Evolutionary conservation across 202 grass and related monocot species (phyloP).

Genomic region (Dendrocalamus latiflorus): DNA sequence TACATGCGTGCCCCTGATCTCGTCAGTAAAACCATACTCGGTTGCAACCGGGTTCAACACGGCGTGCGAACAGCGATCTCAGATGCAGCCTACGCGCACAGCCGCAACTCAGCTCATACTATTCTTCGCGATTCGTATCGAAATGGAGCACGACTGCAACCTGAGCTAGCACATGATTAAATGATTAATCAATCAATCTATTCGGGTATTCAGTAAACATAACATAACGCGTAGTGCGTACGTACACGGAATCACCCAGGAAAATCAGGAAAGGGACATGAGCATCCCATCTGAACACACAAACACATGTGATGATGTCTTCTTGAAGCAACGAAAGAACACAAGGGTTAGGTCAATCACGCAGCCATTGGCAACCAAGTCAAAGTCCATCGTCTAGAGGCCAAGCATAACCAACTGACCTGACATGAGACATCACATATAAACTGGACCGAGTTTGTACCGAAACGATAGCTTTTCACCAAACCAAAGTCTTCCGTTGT

Average conservation of each 20-base stretch:
- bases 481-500: neutral
- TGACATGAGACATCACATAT: conserved; percentile 22
- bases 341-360: neutral
- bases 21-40: neutral
- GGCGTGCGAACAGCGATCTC: neutral
- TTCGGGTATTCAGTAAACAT: neutral
- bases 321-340: neutral
- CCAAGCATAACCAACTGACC: neutral
- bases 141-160: neutral
- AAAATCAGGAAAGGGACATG: neutral
- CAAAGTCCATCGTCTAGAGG: conserved; percentile 36
- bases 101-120: neutral
- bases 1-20: neutral
- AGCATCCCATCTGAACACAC: neutral
- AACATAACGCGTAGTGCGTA: neutral
- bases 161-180: neutral
- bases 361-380: conserved; percentile 16
- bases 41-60: neutral
- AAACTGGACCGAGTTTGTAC: neutral
- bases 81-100: neutral
- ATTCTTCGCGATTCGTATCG: neutral
- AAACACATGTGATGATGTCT: neutral
- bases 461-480: neutral
- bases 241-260: neutral
- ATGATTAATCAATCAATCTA: neutral